Percentiles rank a stretch among this genome's conserved stretches.
phyloP scores from a whole-genome alignment of 306 rosid genomes.

The Dalbergia cochinchinensis region DNA sequence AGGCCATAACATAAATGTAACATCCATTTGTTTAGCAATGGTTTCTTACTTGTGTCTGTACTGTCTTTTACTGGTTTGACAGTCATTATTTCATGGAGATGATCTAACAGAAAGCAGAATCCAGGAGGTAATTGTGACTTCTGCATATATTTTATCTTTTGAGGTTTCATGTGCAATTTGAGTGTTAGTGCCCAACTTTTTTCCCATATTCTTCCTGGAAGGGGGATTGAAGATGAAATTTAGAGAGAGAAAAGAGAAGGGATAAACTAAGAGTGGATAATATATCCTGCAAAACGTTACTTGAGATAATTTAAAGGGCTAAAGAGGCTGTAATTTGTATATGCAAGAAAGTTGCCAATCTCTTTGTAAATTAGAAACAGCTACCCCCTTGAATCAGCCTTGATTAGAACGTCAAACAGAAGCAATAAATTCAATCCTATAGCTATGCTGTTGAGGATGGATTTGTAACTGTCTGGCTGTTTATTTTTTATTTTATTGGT shows the following conservation, averaged over 20 bases:
- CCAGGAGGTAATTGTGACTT: conserved; percentile 72
- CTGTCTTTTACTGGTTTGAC: conserved; percentile 50
- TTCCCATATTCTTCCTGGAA: conserved; percentile 9
- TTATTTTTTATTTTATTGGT: conserved; percentile 3
- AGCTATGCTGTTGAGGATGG: not conserved
- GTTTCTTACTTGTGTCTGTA: conserved; percentile 45
- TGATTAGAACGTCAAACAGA: conserved; percentile 10
- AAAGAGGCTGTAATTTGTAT: not conserved
- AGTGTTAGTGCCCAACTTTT: conserved; percentile 2
- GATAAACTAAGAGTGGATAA: not conserved
- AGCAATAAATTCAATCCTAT: not conserved
- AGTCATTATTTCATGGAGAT: conserved; percentile 92
- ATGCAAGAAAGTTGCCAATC: conserved; percentile 15
- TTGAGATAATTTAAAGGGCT: not conserved
- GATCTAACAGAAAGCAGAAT: conserved; percentile 83
- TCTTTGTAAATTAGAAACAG: conserved; percentile 8
- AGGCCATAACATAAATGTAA: conserved; percentile 25
- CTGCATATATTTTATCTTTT: conserved; percentile 17
- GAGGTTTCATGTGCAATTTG: conserved; percentile 22
- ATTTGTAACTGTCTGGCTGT: not conserved
- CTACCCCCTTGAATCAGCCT: conserved; percentile 1
- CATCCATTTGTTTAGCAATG: conserved; percentile 21
- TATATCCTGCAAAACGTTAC: not conserved
- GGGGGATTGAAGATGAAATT: conserved; percentile 28
- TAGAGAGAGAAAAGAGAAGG: not conserved